phyloP scores from a whole-genome alignment of 371 early-diverging fungal species.

The Syncephalastrum contaminatum region DNA sequence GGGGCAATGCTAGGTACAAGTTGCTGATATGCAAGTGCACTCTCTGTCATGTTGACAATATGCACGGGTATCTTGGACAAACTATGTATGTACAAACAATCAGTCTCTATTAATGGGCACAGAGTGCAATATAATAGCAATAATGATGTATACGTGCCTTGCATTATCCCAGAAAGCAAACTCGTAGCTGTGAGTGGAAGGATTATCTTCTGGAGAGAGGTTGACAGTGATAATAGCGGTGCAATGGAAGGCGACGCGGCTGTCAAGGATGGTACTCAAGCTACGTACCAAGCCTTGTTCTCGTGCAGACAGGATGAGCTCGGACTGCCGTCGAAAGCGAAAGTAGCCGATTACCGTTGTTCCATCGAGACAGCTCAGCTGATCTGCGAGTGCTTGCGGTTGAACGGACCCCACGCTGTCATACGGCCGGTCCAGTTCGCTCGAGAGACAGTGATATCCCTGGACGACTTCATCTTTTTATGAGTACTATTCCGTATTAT shows the following conservation, averaged over 20 bases:
- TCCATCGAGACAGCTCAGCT: slow-evolving; percentile 2
- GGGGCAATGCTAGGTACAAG: slow-evolving; percentile 13
- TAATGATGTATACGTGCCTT: background rate
- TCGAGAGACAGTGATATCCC: slow-evolving; percentile 10
- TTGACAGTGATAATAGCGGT: slow-evolving; percentile 15
- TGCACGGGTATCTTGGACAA: slow-evolving; percentile 9
- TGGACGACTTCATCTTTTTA: slow-evolving; percentile 9
- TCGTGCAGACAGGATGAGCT: slow-evolving; percentile 12
- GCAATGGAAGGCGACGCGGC: slow-evolving; percentile 6
- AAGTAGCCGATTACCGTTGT: slow-evolving; percentile 15
- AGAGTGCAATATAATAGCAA: background rate
- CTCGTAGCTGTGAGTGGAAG: slow-evolving; percentile 16
- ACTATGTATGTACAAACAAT: background rate
- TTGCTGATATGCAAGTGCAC: slow-evolving; percentile 17
- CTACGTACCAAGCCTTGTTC: slow-evolving; percentile 9
- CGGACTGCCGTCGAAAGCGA: slow-evolving; percentile 19
- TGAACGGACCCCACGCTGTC: slow-evolving; percentile 3
- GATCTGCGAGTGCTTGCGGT: slow-evolving; percentile 8
- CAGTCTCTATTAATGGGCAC: too few species aligned
- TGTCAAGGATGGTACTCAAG: background rate
- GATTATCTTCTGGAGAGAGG: slow-evolving; percentile 9
- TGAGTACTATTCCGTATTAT: background rate
- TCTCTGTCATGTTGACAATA: slow-evolving; percentile 19
- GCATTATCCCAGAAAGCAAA: slow-evolving; percentile 11
- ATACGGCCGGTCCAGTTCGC: too few species aligned